Evolutionary conservation across 2,329 filamentous ascomycete species (phyloP).

Genomic region (Didymellaceae sp.): DNA sequence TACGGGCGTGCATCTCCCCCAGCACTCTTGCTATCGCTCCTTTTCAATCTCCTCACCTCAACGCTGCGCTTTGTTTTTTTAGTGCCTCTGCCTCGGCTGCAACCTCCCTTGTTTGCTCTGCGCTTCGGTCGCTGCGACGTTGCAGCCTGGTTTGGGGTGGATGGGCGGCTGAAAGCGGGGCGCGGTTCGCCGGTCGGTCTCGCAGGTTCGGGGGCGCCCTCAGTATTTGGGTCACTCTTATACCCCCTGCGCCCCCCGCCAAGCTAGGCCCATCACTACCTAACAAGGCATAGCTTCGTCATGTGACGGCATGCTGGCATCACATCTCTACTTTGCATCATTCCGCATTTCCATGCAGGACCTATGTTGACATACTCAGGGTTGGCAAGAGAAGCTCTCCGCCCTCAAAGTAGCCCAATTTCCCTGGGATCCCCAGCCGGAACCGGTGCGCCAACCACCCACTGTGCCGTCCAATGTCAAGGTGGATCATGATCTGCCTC

Average conservation of each 20-base stretch:
- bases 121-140: slow-evolving; percentile 27
- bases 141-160: slow-evolving; percentile 35
- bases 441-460: slow-evolving; percentile 60
- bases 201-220: slow-evolving; percentile 48
- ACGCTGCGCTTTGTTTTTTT: slow-evolving; percentile 1
- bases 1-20: slow-evolving; percentile 24
- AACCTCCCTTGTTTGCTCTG: slow-evolving; percentile 24
- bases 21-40: slow-evolving; percentile 9
- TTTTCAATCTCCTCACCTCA: slow-evolving; percentile 7
- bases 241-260: slow-evolving; percentile 52
- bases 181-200: slow-evolving; percentile 47
- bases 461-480: slow-evolving; percentile 52
- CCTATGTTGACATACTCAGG: slow-evolving; percentile 59
- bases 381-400: slow-evolving; percentile 92
- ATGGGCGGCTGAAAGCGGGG: slow-evolving; percentile 53
- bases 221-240: slow-evolving; percentile 57
- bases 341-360: neutral
- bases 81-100: slow-evolving; percentile 12
- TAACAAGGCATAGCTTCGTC: slow-evolving; percentile 43
- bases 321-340: slow-evolving; percentile 8
- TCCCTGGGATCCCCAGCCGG: slow-evolving; percentile 83
- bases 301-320: slow-evolving; percentile 39
- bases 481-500: slow-evolving; percentile 41
- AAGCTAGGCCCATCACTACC: slow-evolving; percentile 43
- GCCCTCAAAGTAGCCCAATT: slow-evolving; percentile 84